Evolutionary conservation across 176 grass and related monocot genomes (phyloP).

Genomic region (Ananas comosus): DNA sequence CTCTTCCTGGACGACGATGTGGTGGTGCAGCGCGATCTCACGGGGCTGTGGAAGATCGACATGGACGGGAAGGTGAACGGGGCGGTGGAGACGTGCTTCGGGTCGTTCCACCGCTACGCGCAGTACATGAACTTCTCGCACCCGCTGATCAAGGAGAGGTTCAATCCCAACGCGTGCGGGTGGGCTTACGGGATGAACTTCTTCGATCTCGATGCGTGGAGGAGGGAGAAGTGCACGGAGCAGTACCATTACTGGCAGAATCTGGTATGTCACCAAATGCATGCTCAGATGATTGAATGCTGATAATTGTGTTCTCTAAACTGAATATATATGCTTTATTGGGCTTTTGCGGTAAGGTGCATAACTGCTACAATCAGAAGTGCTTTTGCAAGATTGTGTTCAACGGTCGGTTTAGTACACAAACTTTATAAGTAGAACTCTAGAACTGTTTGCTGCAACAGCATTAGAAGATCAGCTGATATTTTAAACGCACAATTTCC

Average conservation of each 20-base stretch:
- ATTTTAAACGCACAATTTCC: no score
- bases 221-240: slow-evolving; percentile 84
- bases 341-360: no score
- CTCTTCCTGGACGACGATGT: slow-evolving; percentile 98
- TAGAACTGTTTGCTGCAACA: no score
- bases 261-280: slow-evolving; percentile 36
- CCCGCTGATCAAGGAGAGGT: slow-evolving; percentile 86
- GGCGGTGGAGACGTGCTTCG: slow-evolving; percentile 97
- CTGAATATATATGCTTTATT: no score
- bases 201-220: slow-evolving; percentile 94
- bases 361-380: no score
- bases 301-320: no score
- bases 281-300: not conserved
- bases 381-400: no score
- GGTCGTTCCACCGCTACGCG: slow-evolving; percentile 87
- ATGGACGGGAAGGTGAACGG: slow-evolving; percentile 99
- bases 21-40: slow-evolving; percentile 85
- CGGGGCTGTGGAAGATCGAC: slow-evolving; percentile 86
- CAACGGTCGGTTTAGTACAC: no score
- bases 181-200: slow-evolving; percentile 99
- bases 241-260: slow-evolving; percentile 99
- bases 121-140: slow-evolving; percentile 99
- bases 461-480: no score
- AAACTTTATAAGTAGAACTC: no score
- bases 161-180: slow-evolving; percentile 81